Evolutionary conservation across 2,329 filamentous ascomycete genomes (phyloP), one percentile per base, ranked within the genome.

Genomic region (Metarhizium robertsii): DNA sequence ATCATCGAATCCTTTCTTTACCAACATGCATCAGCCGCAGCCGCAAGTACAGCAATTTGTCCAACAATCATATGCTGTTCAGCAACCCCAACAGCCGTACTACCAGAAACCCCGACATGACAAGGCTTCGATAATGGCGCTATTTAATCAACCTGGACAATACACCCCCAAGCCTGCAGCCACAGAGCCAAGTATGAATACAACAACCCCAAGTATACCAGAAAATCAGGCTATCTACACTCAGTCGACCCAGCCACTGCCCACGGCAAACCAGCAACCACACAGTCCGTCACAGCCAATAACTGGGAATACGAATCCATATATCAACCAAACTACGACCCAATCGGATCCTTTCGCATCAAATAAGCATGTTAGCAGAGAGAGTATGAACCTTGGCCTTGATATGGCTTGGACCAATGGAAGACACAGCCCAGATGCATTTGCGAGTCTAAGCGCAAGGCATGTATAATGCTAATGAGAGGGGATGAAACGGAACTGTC

Each of bases 361-460:
- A 56, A 60, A 58, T 58, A 61, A 58, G 53, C 62, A 57, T 58
- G 66, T 52, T 58, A 91, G 86, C 63, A 79, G 87, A 51, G 88
- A 91, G 65, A 91, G 87, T 67, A 81, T 89, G 67, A 81, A 76
- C 55, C 77, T 84, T 61, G 80, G 87, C 45, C 76, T 83, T 68
- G 81, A 82, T 55, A 79, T 84, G 75, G 78, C 80, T 49, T 84
- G 81, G 81, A 77, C 76, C 63, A 86, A 85, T 62, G 88, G 88
- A 10, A 75, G 88, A 46, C 87, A 91, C 65, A 90, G 87, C 62
- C 88, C 88, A 3, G 88, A 92, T 69, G 88, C 88, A 14, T 92
- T 91, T 76, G 83, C 87, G 2, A 88, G 85, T 52, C 73, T 92
- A 60, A 90, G 86, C 64, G 83, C 86, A 53, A 74, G 79, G 61